phyloP scores from a whole-genome alignment of 768 basidiomycete species.

The Russula earlei region DNA sequence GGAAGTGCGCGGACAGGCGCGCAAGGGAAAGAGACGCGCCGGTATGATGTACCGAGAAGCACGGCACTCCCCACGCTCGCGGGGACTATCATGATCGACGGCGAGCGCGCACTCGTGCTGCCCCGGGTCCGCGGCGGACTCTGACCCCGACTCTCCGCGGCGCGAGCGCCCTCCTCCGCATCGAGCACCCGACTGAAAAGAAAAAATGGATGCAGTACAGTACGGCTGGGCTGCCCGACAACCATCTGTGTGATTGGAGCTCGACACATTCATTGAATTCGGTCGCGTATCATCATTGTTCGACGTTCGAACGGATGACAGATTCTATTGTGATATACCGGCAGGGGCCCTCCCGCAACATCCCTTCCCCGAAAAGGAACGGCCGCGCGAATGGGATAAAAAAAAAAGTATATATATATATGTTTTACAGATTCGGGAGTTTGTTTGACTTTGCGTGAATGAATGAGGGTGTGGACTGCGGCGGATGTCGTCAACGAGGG shows the following conservation, averaged over 20 bases:
- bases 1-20: neutral
- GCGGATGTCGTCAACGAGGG: neutral
- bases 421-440: neutral
- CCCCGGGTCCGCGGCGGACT: constrained; percentile 15
- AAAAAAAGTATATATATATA: too few relatives aligned
- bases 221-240: too few relatives aligned
- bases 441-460: constrained; percentile 4
- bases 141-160: constrained; percentile 9
- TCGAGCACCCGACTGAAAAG: neutral
- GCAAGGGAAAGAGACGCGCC: neutral
- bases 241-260: too few relatives aligned
- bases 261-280: too few relatives aligned
- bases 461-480: too few relatives aligned
- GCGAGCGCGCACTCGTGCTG: constrained; percentile 8
- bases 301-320: too few relatives aligned
- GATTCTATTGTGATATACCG: too few relatives aligned
- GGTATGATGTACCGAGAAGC: constrained; percentile 16
- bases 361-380: too few relatives aligned
- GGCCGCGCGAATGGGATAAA: too few relatives aligned
- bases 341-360: too few relatives aligned
- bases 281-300: too few relatives aligned
- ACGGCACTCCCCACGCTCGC: constrained; percentile 7
- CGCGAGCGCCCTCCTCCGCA: constrained; percentile 7
- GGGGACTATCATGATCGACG: constrained; percentile 14
- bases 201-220: too few relatives aligned